These are phyloP conservation scores for Parathielavia hyrcaniae DNA, from an alignment of 495 filamentous ascomycete genomes.

Conservation along the genomic window DNA sequence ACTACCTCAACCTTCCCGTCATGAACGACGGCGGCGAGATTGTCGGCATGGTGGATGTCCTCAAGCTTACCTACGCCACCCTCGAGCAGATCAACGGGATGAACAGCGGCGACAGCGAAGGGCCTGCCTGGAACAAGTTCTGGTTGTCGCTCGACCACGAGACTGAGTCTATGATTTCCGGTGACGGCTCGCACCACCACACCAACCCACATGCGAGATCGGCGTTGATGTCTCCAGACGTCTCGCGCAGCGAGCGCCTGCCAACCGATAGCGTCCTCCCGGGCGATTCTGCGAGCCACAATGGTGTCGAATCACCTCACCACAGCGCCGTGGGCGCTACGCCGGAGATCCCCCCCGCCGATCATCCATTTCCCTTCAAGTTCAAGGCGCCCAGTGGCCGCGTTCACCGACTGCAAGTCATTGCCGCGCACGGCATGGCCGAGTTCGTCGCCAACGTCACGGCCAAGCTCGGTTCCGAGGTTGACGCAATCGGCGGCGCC, in stretches of 20 bases:
- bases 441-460: conserved; percentile 74
- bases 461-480: conserved; percentile 81
- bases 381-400: conserved; percentile 98
- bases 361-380: conserved; percentile 90
- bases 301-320: conserved; percentile 69
- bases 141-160: conserved; percentile 96
- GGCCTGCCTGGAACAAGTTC: conserved; percentile 98
- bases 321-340: conserved; percentile 50
- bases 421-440: conserved; percentile 69
- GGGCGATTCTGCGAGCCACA: conserved; percentile 89
- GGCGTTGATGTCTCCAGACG: conserved; percentile 74
- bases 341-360: conserved; percentile 49
- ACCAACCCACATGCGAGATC: conserved; percentile 41
- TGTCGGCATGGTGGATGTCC: conserved; percentile 97
- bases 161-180: conserved; percentile 93
- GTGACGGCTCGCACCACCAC: conserved; percentile 59
- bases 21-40: conserved; percentile 98
- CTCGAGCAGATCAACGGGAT: conserved; percentile 81
- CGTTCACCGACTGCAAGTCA: conserved; percentile 84
- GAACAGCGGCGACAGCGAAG: conserved; percentile 76
- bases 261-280: conserved; percentile 75
- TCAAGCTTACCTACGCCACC: conserved; percentile 96
- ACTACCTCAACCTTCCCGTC: conserved; percentile 95
- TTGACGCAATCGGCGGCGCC: conserved; percentile 76
- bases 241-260: conserved; percentile 48